Base-by-base conservation (phyloP, 2,329 filamentous ascomycete species). In the Exophiala calicioides region DNA sequence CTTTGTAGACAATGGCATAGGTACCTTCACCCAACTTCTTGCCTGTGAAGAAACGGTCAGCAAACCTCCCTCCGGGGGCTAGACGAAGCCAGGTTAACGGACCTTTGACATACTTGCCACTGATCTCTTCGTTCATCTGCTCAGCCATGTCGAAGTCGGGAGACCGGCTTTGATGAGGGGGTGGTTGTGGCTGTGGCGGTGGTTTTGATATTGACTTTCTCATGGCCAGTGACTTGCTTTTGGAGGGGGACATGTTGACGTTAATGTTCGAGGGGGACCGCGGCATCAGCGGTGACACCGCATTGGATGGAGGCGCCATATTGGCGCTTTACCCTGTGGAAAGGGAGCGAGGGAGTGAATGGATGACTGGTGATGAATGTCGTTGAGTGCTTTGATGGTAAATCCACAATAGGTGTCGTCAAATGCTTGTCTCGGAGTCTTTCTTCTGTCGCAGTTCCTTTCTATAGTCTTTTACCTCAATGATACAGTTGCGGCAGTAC, bases 21-120 rank as follows among this genome's bases (percentile, higher is more conserved):
- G 93, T 97, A 73, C 93, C 93, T 69, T 95, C 89, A 67, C 93
- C 93, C 50, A 98, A 81, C 65, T 93, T 93, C 66, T 87, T 90
- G 62, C 88, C 88, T 89, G 57, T 8, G 16, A n/a, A 21, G 12
- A 10, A 16, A 24, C 18, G 12, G 21, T 40, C 31, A 42, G 32
- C 20, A 40, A n/a, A 6, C 18, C 24, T 24, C 20, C 7, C 21
- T 18, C 9, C 16, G 2, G 5, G n/a, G n/a, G 5, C 20, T 37
- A 24, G 23, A 15, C 7, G 9, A 41, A 30, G 2, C 3, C 5
- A 12, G 5, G 12, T 9, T 39, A 34, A 42, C 65, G 23, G 65
- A 85, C 86, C 88, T 74, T 94, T 95, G 57, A 93, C 80, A 67
- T 95, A 98, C 75, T 93, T 95, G 58, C 80, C 79, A 68, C 90